phyloP scores from a whole-genome alignment of 495 filamentous ascomycete genomes.

The Xeromyces bisporus region DNA sequence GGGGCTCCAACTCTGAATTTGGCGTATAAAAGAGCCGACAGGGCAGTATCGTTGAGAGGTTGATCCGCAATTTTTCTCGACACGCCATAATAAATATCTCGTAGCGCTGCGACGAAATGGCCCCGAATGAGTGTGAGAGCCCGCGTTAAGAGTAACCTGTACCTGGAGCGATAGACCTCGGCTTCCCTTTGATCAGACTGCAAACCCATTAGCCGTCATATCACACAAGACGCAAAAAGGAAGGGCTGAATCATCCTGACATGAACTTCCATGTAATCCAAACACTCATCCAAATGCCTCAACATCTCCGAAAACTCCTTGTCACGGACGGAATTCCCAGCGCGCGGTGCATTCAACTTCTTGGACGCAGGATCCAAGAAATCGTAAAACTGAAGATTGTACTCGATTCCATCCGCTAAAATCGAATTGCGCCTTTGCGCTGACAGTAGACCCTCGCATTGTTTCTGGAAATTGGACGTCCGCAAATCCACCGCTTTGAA shows the following conservation, averaged over 20 bases:
- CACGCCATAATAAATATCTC: constrained; percentile 53
- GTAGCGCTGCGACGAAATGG: constrained; percentile 56
- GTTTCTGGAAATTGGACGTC: constrained; percentile 76
- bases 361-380: constrained; percentile 83
- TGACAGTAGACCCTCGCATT: constrained; percentile 69
- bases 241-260: constrained; percentile 27
- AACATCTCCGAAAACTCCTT: constrained; percentile 76
- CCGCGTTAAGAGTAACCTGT: constrained; percentile 52
- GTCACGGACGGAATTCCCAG: constrained; percentile 62
- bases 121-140: constrained; percentile 71
- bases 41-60: constrained; percentile 58
- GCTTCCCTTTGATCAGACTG: constrained; percentile 74
- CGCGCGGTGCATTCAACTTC: constrained; percentile 79
- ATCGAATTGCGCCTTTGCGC: constrained; percentile 61
- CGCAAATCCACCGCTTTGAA: constrained; percentile 78
- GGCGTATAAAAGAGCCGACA: constrained; percentile 60
- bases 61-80: constrained; percentile 51
- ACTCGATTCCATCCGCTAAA: constrained; percentile 64
- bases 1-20: constrained; percentile 57
- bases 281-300: constrained; percentile 65
- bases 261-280: constrained; percentile 76
- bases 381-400: constrained; percentile 77
- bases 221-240: background rate
- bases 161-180: constrained; percentile 58
- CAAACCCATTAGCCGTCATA: constrained; percentile 8